Conservation (phyloP, 208 protist genomes). For the Sergeia podlipaevii region DNA sequence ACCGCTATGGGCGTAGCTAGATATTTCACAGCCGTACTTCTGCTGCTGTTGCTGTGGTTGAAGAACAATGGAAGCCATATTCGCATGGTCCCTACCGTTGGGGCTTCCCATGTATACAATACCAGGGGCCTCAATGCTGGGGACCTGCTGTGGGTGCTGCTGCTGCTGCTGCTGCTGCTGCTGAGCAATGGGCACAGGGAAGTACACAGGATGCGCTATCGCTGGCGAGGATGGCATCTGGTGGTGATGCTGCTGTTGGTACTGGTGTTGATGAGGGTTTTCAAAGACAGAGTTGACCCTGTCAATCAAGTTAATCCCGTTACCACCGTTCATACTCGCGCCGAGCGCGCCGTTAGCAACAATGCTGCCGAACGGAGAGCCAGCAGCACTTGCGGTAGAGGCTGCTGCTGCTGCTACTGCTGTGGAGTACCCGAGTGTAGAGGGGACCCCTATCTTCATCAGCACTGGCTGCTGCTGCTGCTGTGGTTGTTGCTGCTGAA, state of each 20-base stretch:
- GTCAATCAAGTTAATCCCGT: too few relatives aligned
- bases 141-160: not conserved
- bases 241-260: not conserved
- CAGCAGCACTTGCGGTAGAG: too few relatives aligned
- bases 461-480: conserved; percentile 2
- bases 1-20: not conserved
- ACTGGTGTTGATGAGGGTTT: too few relatives aligned
- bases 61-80: not conserved
- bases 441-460: too few relatives aligned
- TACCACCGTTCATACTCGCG: too few relatives aligned
- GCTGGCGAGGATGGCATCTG: not conserved
- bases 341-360: too few relatives aligned
- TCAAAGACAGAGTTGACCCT: too few relatives aligned
- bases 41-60: not conserved
- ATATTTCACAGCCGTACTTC: not conserved
- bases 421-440: too few relatives aligned
- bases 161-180: conserved; percentile 6
- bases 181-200: not conserved
- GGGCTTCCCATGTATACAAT: too few relatives aligned
- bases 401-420: conserved; percentile 5
- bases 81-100: too few relatives aligned
- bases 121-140: not conserved
- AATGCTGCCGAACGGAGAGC: too few relatives aligned
- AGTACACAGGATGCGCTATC: not conserved
- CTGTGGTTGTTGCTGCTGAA: conserved; percentile 1